phyloP scores from a whole-genome alignment of 2,329 filamentous ascomycete species.

The Hypomyces rosellus region DNA sequence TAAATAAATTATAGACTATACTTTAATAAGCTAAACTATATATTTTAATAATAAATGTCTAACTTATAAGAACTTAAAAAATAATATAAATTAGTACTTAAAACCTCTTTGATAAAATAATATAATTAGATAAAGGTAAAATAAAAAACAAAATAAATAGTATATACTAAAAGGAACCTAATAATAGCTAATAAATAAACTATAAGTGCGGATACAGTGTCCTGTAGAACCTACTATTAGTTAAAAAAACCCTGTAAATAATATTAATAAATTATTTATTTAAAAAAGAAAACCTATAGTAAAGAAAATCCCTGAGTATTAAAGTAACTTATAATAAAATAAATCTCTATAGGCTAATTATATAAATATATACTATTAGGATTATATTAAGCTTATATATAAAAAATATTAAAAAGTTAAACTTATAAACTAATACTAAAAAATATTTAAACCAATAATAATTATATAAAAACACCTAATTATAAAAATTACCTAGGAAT shows the following conservation, averaged over 20 bases:
- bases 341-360: not conserved
- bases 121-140: too few species aligned
- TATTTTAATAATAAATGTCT: too few species aligned
- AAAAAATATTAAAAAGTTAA: not conserved
- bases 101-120: too few species aligned
- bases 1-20: too few species aligned
- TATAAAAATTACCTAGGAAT: not conserved
- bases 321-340: not conserved
- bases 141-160: too few species aligned
- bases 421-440: not conserved
- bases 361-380: not conserved
- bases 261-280: not conserved
- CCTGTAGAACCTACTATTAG: too few species aligned
- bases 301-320: not conserved
- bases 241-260: not conserved
- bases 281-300: not conserved
- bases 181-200: too few species aligned
- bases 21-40: too few species aligned
- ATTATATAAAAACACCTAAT: not conserved
- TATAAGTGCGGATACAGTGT: too few species aligned
- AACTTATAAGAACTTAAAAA: too few species aligned
- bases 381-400: not conserved
- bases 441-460: not conserved
- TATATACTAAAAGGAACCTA: too few species aligned
- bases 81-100: too few species aligned